Base-by-base conservation (phyloP, 129 eudicot genomes). In the Flaveria sonorensis region DNA sequence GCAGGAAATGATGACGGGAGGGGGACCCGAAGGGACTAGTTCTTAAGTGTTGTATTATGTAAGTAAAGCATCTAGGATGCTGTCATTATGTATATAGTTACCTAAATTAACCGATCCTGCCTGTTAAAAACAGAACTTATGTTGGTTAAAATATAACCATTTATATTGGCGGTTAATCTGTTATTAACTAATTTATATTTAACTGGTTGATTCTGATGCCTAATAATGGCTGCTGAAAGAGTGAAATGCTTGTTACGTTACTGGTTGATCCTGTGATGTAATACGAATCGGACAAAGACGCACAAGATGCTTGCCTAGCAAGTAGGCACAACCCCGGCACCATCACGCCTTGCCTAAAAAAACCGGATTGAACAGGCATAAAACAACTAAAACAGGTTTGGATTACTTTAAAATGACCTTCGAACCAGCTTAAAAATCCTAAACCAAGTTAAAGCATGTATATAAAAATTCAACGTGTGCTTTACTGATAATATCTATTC, bases 1-100 rank as follows among this genome's bases (percentile, higher is more conserved):
- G 24, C 90, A 90, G 92, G 92, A 62, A 90, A 88, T 61, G 96
- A 90, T 66, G 96, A 88, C 65, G 89, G 82, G 42, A 78, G 93
- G 82, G 78, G 74, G 93, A 90, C 81, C 87, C 83, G 13, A 90
- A 90, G 82, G 92, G 96, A 57, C 59, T 85, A 43, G 88, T 86
- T 57, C 61, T 90, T 46, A 75, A 71, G 69, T 90, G 96, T 79
- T 86, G 89, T 85, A 88, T 90, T 59, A 77, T 90, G 79, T 90
- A 84, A 86, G 85, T 59, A 73, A 77, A 48, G n/a, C n/a, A n/a
- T n/a, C n/a, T n/a, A n/a, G n/a, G n/a, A n/a, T n/a, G n/a, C n/a
- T n/a, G n/a, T 24, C 24, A 51, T 67, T 66, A 73, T 63, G 77
- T 79, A 71, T 79, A 79, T 79, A 78, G 71, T 78, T 71, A 61